phyloP scores from a whole-genome alignment of 1,284 basidiomycete species.

The Exobasidium rhododendri region DNA sequence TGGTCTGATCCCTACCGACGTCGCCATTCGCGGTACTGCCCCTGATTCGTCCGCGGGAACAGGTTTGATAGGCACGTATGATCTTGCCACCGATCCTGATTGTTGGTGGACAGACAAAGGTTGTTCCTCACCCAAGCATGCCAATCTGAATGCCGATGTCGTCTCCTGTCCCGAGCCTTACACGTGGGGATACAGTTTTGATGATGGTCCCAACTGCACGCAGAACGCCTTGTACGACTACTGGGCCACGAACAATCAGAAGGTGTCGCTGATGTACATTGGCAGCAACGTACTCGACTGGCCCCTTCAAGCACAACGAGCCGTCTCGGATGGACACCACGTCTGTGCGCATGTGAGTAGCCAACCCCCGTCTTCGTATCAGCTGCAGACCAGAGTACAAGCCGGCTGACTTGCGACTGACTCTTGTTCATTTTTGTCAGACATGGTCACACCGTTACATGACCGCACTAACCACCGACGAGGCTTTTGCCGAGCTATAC shows the following conservation, averaged over 20 bases:
- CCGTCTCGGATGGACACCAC: conserved; percentile 49
- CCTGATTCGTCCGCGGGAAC: neutral
- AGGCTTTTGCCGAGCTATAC: conserved; percentile 62
- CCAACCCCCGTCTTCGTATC: neutral
- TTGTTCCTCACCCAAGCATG: conserved; percentile 49
- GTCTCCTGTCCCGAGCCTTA: conserved; percentile 57
- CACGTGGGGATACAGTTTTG: conserved; percentile 60
- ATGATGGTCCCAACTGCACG: conserved; percentile 59
- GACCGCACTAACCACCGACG: conserved; percentile 59
- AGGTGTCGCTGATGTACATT: conserved; percentile 59
- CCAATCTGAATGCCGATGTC: conserved; percentile 58
- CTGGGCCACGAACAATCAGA: conserved; percentile 58
- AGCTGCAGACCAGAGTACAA: neutral
- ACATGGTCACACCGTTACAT: conserved; percentile 59
- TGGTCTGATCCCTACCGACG: conserved; percentile 53
- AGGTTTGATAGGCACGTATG: conserved; percentile 16
- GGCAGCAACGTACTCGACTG: conserved; percentile 61
- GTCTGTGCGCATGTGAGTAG: conserved; percentile 39
- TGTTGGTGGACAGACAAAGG: conserved; percentile 48
- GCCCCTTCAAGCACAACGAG: conserved; percentile 61
- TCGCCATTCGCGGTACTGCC: conserved; percentile 10
- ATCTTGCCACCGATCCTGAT: conserved; percentile 34
- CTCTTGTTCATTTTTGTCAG: conserved; percentile 31
- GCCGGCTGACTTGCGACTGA: neutral
- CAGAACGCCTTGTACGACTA: conserved; percentile 61